Base-by-base conservation (phyloP, 2,329 filamentous ascomycete genomes). In the Zalaria obscura region DNA sequence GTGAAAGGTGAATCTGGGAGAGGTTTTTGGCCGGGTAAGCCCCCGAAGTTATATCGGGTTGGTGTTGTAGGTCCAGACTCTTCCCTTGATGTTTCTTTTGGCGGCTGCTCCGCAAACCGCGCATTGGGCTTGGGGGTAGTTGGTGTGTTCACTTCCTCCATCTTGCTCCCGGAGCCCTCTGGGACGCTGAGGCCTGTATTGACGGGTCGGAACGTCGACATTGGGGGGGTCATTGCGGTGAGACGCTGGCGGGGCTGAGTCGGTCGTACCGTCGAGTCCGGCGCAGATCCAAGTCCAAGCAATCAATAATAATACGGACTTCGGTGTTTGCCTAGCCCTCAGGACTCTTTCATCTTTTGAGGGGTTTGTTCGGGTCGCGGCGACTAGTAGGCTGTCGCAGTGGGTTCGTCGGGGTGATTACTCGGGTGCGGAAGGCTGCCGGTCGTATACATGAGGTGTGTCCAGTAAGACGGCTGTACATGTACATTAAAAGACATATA, bases 61-160 rank as follows among this genome's bases (percentile, higher is more conserved):
- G 81, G 80, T 2, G 80, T 83, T 45, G 72, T 64, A 47, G 75
- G 72, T 45, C 57, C 44, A 35, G 52, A 56, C 41, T 66, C 64
- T 43, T 64, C 64, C 48, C 50, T 43, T 47, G 54, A 55, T 39
- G 54, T 43, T 43, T 60, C 61, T 46, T 62, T 56, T 39, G 51
- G 46, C 45, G 50, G 56, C 36, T 64, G 55, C 42, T 65, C 60
- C 48, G 60, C 51, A 46, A 60, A 61, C 59, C 62, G 55, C 53
- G 51, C 53, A 54, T 52, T 62, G 40, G 60, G 61, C 52, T 62
- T 72, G 44, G 67, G 73, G 25, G 74, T 77, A 5, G 69, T 70
- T n/a, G 75, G 68, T 36, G 69, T 71, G 40, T 64, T 68, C 48
- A 71, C 72, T 32, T 32, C 29, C 29, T 7, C 7, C n/a, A 7